phyloP scores from a whole-genome alignment of 1,284 basidiomycete species.

The Naganishia sp. region DNA sequence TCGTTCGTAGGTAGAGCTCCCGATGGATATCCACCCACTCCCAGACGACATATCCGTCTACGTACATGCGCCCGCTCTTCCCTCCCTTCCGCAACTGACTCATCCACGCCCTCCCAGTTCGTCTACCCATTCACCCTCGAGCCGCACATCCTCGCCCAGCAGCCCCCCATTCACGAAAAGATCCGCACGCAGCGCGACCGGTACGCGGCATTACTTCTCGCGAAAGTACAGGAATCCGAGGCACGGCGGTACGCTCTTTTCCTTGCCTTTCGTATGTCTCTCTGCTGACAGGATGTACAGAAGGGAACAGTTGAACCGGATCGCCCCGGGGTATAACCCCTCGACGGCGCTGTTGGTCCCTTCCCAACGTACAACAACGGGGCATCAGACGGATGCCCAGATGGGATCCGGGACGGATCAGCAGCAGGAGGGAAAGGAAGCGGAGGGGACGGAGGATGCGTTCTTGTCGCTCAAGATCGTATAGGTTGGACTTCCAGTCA shows the following conservation, averaged over 20 bases:
- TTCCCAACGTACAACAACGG: not conserved
- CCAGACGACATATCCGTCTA: conserved; percentile 85
- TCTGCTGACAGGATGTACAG: conserved; percentile 30
- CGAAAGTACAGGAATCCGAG: conserved; percentile 76
- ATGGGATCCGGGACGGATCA: too few species aligned
- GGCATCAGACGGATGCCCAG: not conserved
- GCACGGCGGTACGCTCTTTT: conserved; percentile 66
- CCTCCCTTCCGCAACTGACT: not conserved
- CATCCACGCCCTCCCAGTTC: conserved; percentile 61
- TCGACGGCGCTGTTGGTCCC: conserved; percentile 45
- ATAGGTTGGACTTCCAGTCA: too few species aligned
- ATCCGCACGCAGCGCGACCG: conserved; percentile 66
- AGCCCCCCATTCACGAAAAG: conserved; percentile 67
- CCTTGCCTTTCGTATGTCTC: conserved; percentile 63
- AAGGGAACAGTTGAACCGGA: conserved; percentile 43
- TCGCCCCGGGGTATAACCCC: conserved; percentile 54
- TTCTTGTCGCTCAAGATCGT: conserved; percentile 27
- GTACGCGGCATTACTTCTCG: conserved; percentile 67
- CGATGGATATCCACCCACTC: conserved; percentile 85
- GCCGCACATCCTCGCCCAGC: conserved; percentile 72
- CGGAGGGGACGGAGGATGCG: conserved; percentile 35
- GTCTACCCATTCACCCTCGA: conserved; percentile 92
- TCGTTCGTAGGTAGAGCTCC: conserved; percentile 68
- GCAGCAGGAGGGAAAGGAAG: conserved; percentile 35
- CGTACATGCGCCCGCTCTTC: conserved; percentile 58